These are phyloP conservation scores for Phylloboletellus chloephorus DNA, from an alignment of 1,284 basidiomycete genomes.

Conservation along the genomic window DNA sequence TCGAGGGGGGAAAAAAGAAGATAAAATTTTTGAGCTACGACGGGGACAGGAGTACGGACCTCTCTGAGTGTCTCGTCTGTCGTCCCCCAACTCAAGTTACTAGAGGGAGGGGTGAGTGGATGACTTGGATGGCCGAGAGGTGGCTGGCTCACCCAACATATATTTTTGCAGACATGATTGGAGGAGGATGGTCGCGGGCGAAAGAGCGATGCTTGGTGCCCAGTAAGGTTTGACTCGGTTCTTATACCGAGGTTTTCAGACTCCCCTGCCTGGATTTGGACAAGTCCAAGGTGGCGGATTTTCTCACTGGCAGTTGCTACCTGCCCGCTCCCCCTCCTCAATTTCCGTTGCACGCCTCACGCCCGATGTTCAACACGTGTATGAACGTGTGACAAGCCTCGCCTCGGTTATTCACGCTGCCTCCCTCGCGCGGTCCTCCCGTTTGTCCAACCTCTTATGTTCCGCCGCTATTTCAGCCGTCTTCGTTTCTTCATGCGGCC, in stretches of 20 bases:
- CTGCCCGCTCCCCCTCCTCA: no score
- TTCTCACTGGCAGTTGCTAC: conserved; percentile 1
- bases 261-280: conserved; percentile 30
- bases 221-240: conserved; percentile 24
- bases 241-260: conserved; percentile 34
- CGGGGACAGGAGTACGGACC: conserved; percentile 57
- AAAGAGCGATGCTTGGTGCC: conserved; percentile 13
- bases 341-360: no score
- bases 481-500: conserved; percentile 1
- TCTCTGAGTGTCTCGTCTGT: conserved; percentile 77
- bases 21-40: conserved; percentile 21
- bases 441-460: conserved; percentile 6
- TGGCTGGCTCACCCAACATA: conserved; percentile 73
- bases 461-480: neutral
- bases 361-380: no score
- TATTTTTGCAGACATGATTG: conserved; percentile 68
- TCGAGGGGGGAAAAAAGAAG: neutral
- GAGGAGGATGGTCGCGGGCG: conserved; percentile 8
- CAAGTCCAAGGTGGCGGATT: conserved; percentile 10
- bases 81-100: conserved; percentile 87
- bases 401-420: neutral
- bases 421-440: neutral
- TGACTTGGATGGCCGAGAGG: conserved; percentile 23
- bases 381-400: neutral
- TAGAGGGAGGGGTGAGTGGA: conserved; percentile 32